Base-by-base conservation (phyloP, 768 basidiomycete genomes). In the Russula brevipes region DNA sequence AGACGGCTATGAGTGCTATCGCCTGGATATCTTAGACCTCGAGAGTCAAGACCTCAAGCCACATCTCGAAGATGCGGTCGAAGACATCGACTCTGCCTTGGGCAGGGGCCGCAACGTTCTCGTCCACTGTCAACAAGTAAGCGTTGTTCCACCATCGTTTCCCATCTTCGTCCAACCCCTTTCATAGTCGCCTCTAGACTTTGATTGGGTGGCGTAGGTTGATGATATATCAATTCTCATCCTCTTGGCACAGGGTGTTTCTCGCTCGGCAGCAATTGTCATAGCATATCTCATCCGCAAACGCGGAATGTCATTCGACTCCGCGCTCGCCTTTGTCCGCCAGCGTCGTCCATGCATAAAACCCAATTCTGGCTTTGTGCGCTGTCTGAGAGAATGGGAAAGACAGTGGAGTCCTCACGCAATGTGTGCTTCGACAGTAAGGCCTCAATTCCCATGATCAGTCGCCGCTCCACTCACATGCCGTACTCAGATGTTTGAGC, bases 51-150 rank as follows among this genome's bases (percentile, higher is more conserved):
- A 91, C 70, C 73, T 91, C 57, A 78, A 77, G 45, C 85, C 87
- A 0, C 83, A 90, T 66, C 79, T 91, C 31, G 86, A 89, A 71
- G 80, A 77, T 4, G 86, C 83, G 19, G 89, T 88, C 60, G 77
- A 79, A 50, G 81, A 84, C 72, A 91, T 91, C 61, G 83, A 87
- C 66, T 75, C 75, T 35, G 81, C 83, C 17, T 77, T 91, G n/a
- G 70, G 75, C 3, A 75, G 76, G 19, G 88, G 89, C 3, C 73
- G 80, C 63, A 87, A 83, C 62, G 84, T 91, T 10, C 79, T 91
- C 61, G 88, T 91, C 1, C 89, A 91, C 71, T 91, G 89, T 68
- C 88, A 91, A 66, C 89, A 91, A 86, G 88, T 89, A 63, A 68
- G 81, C 70, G 10, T 30, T 45, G 17, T 53, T 31, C 53, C 46